A percentile compares a stretch with the other conserved stretches of the same genome.
These are phyloP conservation scores for Fallopia convolvulus DNA, from an alignment of 148 eudicot genomes.

Conservation along the genomic window DNA sequence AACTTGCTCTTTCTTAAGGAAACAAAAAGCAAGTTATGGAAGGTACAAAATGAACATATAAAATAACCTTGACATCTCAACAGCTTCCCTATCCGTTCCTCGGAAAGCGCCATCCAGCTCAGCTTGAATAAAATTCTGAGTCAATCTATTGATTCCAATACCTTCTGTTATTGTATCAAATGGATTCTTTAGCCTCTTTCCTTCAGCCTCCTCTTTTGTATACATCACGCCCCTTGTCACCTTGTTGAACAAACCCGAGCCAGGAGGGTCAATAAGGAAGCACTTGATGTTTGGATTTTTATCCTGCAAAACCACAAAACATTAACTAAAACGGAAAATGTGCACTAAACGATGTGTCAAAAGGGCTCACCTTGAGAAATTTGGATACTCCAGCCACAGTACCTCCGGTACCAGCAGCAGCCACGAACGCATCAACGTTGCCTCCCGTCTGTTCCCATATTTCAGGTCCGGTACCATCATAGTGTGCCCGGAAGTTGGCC, in stretches of 20 bases:
- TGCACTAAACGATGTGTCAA: neutral
- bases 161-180: slow-evolving; percentile 97
- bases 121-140: slow-evolving; percentile 78
- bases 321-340: neutral
- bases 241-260: slow-evolving; percentile 90
- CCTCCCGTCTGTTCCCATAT: slow-evolving; percentile 89
- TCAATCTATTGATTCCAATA: slow-evolving; percentile 84
- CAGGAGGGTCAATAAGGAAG: slow-evolving; percentile 90
- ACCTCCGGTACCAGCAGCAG: slow-evolving; percentile 98
- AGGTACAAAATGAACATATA: neutral
- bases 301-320: slow-evolving; percentile 38
- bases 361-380: slow-evolving; percentile 58
- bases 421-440: slow-evolving; percentile 75
- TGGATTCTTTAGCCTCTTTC: slow-evolving; percentile 80
- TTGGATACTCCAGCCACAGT: slow-evolving; percentile 87
- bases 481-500: slow-evolving; percentile 85
- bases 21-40: too few species aligned
- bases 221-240: slow-evolving; percentile 98
- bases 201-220: slow-evolving; percentile 97
- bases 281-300: slow-evolving; percentile 63
- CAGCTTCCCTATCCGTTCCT: slow-evolving; percentile 91
- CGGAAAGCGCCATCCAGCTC: slow-evolving; percentile 89
- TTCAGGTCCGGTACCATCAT: slow-evolving; percentile 94
- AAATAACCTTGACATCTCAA: slow-evolving; percentile 97
- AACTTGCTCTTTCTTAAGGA: too few species aligned